Percentiles rank a stretch among this genome's conserved stretches.
These are phyloP conservation scores for Moringa oleifera DNA, from an alignment of 345 rosid species.

Conservation along the genomic window DNA sequence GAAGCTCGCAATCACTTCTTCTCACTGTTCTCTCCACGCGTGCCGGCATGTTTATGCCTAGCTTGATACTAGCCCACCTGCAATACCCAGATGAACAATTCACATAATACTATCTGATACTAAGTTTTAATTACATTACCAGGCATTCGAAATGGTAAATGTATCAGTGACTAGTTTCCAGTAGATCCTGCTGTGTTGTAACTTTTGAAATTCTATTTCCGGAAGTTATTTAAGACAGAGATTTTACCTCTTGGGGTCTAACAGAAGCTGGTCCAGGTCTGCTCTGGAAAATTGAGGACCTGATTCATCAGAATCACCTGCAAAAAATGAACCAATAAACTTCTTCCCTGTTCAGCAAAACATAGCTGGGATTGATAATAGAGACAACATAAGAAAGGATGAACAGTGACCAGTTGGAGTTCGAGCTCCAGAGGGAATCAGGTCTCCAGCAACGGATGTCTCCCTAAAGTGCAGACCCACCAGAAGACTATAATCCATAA, in stretches of 20 bases:
- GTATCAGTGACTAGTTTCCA: no score
- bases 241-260: slow-evolving; percentile 35
- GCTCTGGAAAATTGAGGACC: slow-evolving; percentile 28
- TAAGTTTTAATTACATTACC: no score
- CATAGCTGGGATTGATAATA: background rate
- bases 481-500: slow-evolving; percentile 93
- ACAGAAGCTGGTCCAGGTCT: slow-evolving; percentile 28
- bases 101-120: no score
- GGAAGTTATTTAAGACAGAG: background rate
- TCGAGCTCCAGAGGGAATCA: slow-evolving; percentile 56
- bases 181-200: no score
- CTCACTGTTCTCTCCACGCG: slow-evolving; percentile 68
- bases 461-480: slow-evolving; percentile 93
- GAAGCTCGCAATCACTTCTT: slow-evolving; percentile 43
- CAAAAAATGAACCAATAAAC: background rate
- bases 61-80: slow-evolving; percentile 76
- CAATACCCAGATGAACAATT: slow-evolving; percentile 5
- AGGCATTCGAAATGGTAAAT: no score
- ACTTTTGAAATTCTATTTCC: no score
- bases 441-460: slow-evolving; percentile 52
- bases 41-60: slow-evolving; percentile 80
- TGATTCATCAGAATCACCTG: slow-evolving; percentile 32
- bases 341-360: background rate
- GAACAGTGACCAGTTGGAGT: slow-evolving; percentile 35
- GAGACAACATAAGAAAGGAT: slow-evolving; percentile 21